Percentiles rank a stretch among this genome's conserved stretches.
Evolutionary conservation across 164 flowering plant genomes (phyloP).

Genomic region (Sextonia rubra): DNA sequence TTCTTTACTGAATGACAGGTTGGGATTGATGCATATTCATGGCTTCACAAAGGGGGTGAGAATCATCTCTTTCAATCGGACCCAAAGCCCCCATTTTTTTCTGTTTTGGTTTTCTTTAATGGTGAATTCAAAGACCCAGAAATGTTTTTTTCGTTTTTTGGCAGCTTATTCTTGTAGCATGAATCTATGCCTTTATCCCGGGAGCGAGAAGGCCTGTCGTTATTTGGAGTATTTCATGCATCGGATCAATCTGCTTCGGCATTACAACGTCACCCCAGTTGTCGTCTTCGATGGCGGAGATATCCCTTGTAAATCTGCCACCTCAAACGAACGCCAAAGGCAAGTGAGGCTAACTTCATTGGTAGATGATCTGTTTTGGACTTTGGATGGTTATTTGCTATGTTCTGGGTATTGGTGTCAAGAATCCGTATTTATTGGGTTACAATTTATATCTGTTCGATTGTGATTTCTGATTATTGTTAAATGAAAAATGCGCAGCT

Average conservation of each 20-base stretch:
- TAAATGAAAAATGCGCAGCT: too few species aligned
- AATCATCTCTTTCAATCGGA: not conserved
- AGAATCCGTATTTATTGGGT: not conserved
- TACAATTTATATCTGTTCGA: not conserved
- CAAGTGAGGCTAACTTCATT: slow-evolving; percentile 11
- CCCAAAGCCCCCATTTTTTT: not conserved
- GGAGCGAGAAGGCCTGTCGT: slow-evolving; percentile 40
- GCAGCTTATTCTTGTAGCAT: slow-evolving; percentile 88
- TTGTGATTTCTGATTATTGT: too few species aligned
- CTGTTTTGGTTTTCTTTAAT: not conserved
- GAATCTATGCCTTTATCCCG: slow-evolving; percentile 60
- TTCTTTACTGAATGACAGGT: slow-evolving; percentile 35
- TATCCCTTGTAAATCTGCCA: slow-evolving; percentile 60
- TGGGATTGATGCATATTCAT: slow-evolving; percentile 87
- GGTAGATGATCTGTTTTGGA: not conserved
- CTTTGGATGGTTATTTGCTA: not conserved
- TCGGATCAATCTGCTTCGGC: slow-evolving; percentile 67
- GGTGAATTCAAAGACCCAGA: not conserved
- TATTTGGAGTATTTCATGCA: slow-evolving; percentile 80
- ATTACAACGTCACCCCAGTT: slow-evolving; percentile 60
- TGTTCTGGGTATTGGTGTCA: not conserved
- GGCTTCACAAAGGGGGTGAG: slow-evolving; percentile 95
- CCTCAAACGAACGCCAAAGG: slow-evolving; percentile 61
- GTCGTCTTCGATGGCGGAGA: slow-evolving; percentile 85
- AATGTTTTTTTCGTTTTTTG: not conserved